Conservation (phyloP, 257 asterid genomes). For the Cynanchum wilfordii region DNA sequence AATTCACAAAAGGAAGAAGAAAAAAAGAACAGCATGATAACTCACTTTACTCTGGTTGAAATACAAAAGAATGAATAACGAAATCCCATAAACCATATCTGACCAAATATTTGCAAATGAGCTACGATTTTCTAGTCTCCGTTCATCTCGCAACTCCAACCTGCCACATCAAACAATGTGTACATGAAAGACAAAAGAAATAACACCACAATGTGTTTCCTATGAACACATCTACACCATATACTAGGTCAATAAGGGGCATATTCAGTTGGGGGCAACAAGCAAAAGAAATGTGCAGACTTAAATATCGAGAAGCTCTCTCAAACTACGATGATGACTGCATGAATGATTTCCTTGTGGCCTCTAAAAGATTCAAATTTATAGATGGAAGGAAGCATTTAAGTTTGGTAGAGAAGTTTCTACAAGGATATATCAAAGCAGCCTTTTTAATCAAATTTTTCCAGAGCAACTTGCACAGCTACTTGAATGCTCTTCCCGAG, state of each 20-base stretch:
- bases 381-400: not conserved
- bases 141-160: constrained; percentile 75
- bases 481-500: not conserved
- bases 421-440: not conserved
- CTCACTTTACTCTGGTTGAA: constrained; percentile 82
- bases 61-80: constrained; percentile 74
- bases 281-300: not conserved
- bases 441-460: not conserved
- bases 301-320: not conserved
- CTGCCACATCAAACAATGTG: constrained; percentile 32
- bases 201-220: constrained; percentile 5
- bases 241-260: too few species aligned
- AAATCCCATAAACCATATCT: constrained; percentile 77
- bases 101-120: constrained; percentile 98
- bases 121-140: constrained; percentile 88
- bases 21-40: constrained; percentile 12
- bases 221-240: too few species aligned
- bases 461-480: not conserved
- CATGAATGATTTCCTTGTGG: not conserved
- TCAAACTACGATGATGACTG: not conserved
- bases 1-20: constrained; percentile 6
- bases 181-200: constrained; percentile 6
- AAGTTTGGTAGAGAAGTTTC: not conserved
- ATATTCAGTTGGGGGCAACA: too few species aligned
- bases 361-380: not conserved